Conservation (phyloP, 2,329 filamentous ascomycete genomes). For the Trichoderma cornu-damae region DNA sequence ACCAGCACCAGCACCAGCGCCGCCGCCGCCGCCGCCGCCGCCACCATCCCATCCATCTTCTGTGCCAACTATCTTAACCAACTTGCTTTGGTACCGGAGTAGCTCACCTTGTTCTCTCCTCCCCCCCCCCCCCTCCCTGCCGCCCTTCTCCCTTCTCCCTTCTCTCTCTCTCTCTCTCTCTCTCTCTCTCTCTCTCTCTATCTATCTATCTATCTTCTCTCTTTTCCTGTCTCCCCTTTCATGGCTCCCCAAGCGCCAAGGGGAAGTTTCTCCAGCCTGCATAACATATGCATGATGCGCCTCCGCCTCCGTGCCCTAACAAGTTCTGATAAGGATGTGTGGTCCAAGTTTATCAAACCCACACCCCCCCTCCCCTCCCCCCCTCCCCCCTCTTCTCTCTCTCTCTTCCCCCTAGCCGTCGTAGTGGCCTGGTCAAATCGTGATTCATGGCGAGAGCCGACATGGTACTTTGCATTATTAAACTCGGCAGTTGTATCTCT, state of each 20-base stretch:
- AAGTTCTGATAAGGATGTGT: slow-evolving; percentile 10
- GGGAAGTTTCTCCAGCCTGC: slow-evolving; percentile 17
- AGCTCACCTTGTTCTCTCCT: background rate
- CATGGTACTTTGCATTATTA: background rate
- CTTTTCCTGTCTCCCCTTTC: background rate
- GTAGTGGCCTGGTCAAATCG: slow-evolving; percentile 4
- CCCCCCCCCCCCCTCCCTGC: background rate
- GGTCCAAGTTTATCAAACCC: too few species aligned
- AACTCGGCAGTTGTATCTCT: background rate
- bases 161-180: too few species aligned
- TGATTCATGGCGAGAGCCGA: slow-evolving; percentile 11
- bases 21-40: too few species aligned
- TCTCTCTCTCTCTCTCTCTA: too few species aligned
- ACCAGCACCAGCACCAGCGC: background rate
- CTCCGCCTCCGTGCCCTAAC: slow-evolving; percentile 12
- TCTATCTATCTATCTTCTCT: too few species aligned
- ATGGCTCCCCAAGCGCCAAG: slow-evolving; percentile 13
- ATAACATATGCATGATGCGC: slow-evolving; percentile 15
- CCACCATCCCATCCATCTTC: background rate
- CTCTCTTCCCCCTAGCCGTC: too few species aligned
- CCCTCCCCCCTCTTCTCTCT: background rate
- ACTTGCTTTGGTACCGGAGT: background rate
- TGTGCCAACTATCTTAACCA: slow-evolving; percentile 3
- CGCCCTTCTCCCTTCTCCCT: too few species aligned
- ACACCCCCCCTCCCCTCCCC: background rate